Evolutionary conservation across 163 green algal genomes (phyloP).

Genomic region (Volvox carteri): DNA sequence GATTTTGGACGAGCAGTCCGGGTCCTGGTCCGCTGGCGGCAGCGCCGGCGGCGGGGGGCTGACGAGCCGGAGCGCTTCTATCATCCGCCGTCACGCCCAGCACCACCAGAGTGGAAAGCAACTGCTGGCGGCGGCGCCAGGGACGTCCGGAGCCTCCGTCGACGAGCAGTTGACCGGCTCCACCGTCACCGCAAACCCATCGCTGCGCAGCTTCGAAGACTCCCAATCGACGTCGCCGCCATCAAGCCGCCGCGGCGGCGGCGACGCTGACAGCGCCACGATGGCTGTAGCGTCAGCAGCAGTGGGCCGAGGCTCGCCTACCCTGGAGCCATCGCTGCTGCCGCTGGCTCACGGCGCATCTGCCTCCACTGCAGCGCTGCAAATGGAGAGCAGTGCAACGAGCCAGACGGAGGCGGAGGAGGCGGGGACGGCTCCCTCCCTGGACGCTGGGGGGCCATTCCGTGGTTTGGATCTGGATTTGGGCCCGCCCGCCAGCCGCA

Average conservation of each 20-base stretch:
- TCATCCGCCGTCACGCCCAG: not conserved
- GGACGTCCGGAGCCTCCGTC: not conserved
- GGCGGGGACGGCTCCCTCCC: too few species aligned
- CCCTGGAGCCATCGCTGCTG: not conserved
- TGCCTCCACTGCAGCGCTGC: too few species aligned
- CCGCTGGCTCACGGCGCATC: not conserved
- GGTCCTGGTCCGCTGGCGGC: not conserved
- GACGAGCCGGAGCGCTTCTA: not conserved
- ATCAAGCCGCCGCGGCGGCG: too few species aligned
- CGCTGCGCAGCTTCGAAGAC: not conserved
- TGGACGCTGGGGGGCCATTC: too few species aligned
- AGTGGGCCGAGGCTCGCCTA: not conserved
- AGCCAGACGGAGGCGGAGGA: too few species aligned
- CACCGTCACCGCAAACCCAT: not conserved
- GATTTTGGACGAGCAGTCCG: not conserved
- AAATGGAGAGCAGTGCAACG: too few species aligned
- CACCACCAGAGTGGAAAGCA: not conserved
- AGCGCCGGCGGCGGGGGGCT: not conserved
- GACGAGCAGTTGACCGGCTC: too few species aligned
- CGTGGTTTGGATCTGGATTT: constrained; percentile 16
- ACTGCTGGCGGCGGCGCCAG: not conserved
- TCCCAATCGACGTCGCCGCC: not conserved
- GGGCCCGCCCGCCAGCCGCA: not conserved
- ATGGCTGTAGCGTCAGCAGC: too few species aligned
- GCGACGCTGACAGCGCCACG: not conserved